Percentiles rank a stretch among this genome's conserved stretches.
phyloP scores from a whole-genome alignment of 768 basidiomycete species.

The Psilocybe tampanensis region DNA sequence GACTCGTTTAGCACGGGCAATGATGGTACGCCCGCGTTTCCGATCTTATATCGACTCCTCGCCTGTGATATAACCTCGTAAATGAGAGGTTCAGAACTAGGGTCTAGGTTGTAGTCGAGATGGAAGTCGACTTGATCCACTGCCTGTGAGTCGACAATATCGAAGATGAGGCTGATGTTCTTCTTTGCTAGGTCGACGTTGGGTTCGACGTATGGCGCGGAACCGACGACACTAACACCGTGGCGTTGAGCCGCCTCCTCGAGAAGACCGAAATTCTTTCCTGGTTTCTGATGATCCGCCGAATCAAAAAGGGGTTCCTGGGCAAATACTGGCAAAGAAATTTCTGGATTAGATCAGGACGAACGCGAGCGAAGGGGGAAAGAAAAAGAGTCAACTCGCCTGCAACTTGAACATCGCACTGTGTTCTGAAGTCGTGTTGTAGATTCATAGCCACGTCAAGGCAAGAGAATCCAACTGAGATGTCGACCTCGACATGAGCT shows the following conservation, averaged over 20 bases:
- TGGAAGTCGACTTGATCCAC: constrained; percentile 61
- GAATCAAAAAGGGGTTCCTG: constrained; percentile 58
- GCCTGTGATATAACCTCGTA: constrained; percentile 51
- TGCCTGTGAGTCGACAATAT: constrained; percentile 39
- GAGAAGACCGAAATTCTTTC: constrained; percentile 49
- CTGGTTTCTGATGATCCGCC: constrained; percentile 34
- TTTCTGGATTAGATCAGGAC: not conserved
- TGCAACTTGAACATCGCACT: constrained; percentile 61
- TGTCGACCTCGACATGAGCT: constrained; percentile 70
- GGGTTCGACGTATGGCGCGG: constrained; percentile 67
- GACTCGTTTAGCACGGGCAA: too few relatives aligned
- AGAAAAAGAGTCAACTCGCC: constrained; percentile 34
- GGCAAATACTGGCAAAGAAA: constrained; percentile 50
- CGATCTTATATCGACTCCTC: constrained; percentile 17
- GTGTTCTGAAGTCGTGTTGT: constrained; percentile 41
- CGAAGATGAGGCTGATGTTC: constrained; percentile 57
- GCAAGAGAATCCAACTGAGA: constrained; percentile 52
- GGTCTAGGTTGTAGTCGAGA: constrained; percentile 67
- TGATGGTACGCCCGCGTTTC: not conserved
- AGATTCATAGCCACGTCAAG: constrained; percentile 53
- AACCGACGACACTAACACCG: constrained; percentile 57
- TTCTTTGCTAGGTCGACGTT: constrained; percentile 45
- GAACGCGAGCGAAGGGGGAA: too few relatives aligned
- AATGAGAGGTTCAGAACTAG: constrained; percentile 50
- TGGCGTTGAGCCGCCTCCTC: constrained; percentile 37